Conservation (phyloP, 2,329 filamentous ascomycete genomes). For the Dactylellina parvicollis region DNA sequence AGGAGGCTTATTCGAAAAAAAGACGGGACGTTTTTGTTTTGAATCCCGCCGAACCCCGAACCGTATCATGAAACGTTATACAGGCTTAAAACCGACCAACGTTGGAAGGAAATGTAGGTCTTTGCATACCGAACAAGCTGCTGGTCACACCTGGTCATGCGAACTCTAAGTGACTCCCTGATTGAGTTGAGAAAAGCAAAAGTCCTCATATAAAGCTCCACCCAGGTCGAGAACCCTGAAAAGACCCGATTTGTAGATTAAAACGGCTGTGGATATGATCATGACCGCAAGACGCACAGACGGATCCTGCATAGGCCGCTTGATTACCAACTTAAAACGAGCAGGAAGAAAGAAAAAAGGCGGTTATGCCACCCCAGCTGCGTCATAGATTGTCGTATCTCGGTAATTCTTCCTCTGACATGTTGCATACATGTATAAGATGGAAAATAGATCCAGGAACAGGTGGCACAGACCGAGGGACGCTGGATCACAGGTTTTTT, state of each 20-base stretch:
- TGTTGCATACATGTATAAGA: neutral
- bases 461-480: slow-evolving; percentile 18
- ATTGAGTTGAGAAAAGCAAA: neutral
- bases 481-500: slow-evolving; percentile 12
- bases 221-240: slow-evolving; percentile 15
- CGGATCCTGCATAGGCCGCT: slow-evolving; percentile 38
- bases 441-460: slow-evolving; percentile 32
- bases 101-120: neutral
- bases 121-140: slow-evolving; percentile 15
- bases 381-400: neutral
- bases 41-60: slow-evolving; percentile 39
- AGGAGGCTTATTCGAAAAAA: neutral
- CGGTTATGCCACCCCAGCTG: neutral
- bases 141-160: slow-evolving; percentile 24
- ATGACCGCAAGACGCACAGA: slow-evolving; percentile 28
- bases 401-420: slow-evolving; percentile 17
- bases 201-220: neutral
- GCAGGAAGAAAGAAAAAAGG: neutral
- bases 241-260: slow-evolving; percentile 9
- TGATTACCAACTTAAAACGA: slow-evolving; percentile 16
- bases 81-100: slow-evolving; percentile 6
- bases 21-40: slow-evolving; percentile 6
- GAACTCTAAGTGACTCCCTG: slow-evolving; percentile 5
- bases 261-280: neutral
- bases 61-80: slow-evolving; percentile 42